Evolutionary conservation across 2,329 filamentous ascomycete species (phyloP).

Genomic region (Zopfia rhizophila): DNA sequence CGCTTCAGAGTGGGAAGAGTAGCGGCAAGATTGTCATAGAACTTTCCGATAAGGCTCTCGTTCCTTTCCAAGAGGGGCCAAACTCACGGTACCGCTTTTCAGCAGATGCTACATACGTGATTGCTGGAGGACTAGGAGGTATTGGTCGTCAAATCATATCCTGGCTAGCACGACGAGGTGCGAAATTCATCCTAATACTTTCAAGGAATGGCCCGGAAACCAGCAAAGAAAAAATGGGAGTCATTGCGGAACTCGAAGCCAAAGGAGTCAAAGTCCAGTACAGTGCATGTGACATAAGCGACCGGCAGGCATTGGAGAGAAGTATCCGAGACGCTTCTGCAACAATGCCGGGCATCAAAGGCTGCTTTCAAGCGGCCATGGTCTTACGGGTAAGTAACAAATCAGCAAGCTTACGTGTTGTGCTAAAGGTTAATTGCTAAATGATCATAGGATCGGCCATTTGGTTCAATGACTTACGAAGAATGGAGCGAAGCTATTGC

Average conservation of each 20-base stretch:
- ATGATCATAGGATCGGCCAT: too few species aligned
- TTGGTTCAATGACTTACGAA: background rate
- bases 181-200: slow-evolving; percentile 24
- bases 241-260: slow-evolving; percentile 19
- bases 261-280: slow-evolving; percentile 20
- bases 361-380: background rate
- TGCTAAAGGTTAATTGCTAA: too few species aligned
- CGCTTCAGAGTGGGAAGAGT: slow-evolving; percentile 21
- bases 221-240: too few species aligned
- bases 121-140: too few species aligned
- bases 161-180: slow-evolving; percentile 27
- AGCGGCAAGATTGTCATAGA: slow-evolving; percentile 23
- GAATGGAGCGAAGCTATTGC: background rate
- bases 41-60: slow-evolving; percentile 13
- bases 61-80: slow-evolving; percentile 6
- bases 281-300: slow-evolving; percentile 31
- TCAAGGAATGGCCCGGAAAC: slow-evolving; percentile 15
- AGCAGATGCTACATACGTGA: background rate
- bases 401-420: too few species aligned
- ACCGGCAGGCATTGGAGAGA: slow-evolving; percentile 13
- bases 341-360: background rate
- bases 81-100: background rate
- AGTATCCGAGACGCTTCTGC: too few species aligned
- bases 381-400: too few species aligned
- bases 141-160: slow-evolving; percentile 5